Conservation (phyloP, 2,329 filamentous ascomycete species). For the Alternaria metachromatica region DNA sequence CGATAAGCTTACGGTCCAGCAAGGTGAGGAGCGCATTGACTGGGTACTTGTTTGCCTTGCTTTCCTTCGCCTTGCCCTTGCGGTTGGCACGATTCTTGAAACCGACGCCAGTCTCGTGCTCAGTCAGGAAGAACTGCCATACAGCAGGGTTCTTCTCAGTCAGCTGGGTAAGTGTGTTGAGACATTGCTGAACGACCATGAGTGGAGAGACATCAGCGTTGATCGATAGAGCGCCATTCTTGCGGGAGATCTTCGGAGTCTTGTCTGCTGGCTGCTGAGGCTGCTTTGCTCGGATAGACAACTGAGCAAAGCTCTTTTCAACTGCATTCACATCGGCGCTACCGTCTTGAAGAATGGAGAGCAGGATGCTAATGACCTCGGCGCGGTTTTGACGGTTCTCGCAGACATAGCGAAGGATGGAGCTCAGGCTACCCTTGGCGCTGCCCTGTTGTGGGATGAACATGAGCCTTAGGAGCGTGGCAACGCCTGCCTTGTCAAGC, state of each 20-base stretch:
- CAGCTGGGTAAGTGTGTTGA: constrained; percentile 83
- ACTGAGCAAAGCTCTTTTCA: constrained; percentile 91
- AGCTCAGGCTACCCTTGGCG: constrained; percentile 81
- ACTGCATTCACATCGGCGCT: constrained; percentile 92
- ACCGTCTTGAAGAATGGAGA: constrained; percentile 94
- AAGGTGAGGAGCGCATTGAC: constrained; percentile 89
- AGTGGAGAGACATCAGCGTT: constrained; percentile 91
- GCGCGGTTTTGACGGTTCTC: constrained; percentile 96
- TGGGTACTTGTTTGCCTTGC: constrained; percentile 83
- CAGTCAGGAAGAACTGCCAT: constrained; percentile 88
- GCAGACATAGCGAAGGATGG: constrained; percentile 88
- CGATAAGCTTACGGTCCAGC: constrained; percentile 91
- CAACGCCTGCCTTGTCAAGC: constrained; percentile 93
- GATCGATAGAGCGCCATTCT: constrained; percentile 67
- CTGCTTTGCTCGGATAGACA: constrained; percentile 90
- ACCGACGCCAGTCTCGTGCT: constrained; percentile 81
- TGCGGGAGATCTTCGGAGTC: constrained; percentile 83
- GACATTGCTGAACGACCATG: constrained; percentile 93
- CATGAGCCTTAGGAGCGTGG: constrained; percentile 97
- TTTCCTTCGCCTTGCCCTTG: constrained; percentile 89
- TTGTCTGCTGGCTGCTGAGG: constrained; percentile 68
- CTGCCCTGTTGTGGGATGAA: constrained; percentile 93
- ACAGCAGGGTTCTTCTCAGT: constrained; percentile 86
- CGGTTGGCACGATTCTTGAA: constrained; percentile 78
- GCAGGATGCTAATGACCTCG: constrained; percentile 89